phyloP scores from a whole-genome alignment of 345 rosid genomes.

The Clausena lansium region DNA sequence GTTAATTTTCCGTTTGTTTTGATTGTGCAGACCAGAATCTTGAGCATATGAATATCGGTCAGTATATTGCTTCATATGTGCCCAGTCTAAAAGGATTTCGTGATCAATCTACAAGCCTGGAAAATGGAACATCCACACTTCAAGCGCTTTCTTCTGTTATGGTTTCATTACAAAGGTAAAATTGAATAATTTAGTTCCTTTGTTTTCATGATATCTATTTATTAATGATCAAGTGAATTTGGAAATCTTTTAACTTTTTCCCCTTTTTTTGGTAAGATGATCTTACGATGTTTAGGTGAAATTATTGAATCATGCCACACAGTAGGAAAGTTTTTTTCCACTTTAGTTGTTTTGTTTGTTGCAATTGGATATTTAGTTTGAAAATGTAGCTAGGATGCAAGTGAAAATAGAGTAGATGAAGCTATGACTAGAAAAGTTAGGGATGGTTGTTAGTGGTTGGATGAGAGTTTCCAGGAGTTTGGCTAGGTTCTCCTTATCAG shows the following conservation, averaged over 20 bases:
- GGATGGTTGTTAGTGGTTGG: not conserved
- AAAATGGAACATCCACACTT: conserved; percentile 49
- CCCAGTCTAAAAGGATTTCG: conserved; percentile 61
- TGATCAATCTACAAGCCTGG: conserved; percentile 45
- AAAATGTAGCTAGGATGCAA: not conserved
- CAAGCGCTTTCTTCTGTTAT: conserved; percentile 75
- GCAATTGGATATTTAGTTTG: not conserved
- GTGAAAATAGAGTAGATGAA: not conserved
- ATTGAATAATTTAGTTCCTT: not conserved
- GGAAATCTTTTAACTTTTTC: not conserved
- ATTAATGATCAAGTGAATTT: too few species aligned
- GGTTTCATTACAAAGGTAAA: conserved; percentile 76
- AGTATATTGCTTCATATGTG: conserved; percentile 63
- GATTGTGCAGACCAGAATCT: conserved; percentile 65
- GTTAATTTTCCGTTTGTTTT: not conserved
- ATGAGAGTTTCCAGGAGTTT: not conserved
- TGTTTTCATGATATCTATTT: not conserved
- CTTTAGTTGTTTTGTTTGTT: not conserved
- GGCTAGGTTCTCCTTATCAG: not conserved
- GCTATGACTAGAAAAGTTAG: not conserved
- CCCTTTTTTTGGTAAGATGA: not conserved
- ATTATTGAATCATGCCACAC: not conserved
- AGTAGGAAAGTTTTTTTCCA: not conserved
- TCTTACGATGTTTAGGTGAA: not conserved
- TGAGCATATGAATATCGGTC: conserved; percentile 60